A percentile compares a stretch with the other conserved stretches of the same genome.
Evolutionary conservation across 176 grass and related monocot species (phyloP).

Genomic region (Tillandsia fasciculata): DNA sequence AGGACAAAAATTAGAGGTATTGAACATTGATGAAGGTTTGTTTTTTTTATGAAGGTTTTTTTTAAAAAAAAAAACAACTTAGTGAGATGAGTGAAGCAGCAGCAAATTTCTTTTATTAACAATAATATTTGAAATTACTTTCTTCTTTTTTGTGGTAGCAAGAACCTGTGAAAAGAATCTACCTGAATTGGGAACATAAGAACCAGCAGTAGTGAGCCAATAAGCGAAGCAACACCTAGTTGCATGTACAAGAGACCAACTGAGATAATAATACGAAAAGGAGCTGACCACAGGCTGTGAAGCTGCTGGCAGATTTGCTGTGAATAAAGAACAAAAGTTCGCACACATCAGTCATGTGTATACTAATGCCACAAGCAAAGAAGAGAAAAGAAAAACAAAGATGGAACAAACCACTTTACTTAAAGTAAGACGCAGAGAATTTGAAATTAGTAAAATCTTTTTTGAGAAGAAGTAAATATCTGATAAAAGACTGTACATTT

Average conservation of each 20-base stretch:
- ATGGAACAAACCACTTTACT: background rate
- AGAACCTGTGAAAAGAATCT: background rate
- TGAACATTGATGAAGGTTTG: background rate
- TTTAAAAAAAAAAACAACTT: too few relatives aligned
- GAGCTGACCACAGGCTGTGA: constrained; percentile 98
- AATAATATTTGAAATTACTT: background rate
- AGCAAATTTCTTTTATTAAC: too few relatives aligned
- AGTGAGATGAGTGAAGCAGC: background rate
- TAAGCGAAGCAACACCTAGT: constrained; percentile 73
- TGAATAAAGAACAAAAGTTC: constrained; percentile 18
- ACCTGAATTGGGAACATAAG: constrained; percentile 93
- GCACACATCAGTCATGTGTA: background rate
- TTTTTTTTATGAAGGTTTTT: too few relatives aligned
- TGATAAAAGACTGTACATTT: too few relatives aligned
- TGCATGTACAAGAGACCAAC: constrained; percentile 70
- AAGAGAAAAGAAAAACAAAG: background rate
- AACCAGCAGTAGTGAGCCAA: constrained; percentile 71
- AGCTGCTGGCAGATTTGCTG: constrained; percentile 98
- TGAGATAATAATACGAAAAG: constrained; percentile 88
- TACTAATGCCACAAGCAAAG: background rate
- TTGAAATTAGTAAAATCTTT: too few relatives aligned
- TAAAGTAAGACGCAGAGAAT: too few relatives aligned
- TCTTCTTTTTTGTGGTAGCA: background rate
- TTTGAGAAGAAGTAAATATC: too few relatives aligned
- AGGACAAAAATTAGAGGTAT: background rate